Evolutionary conservation across 1,139 yeast genomes (phyloP).

Genomic region (Taiozyma sp.): DNA sequence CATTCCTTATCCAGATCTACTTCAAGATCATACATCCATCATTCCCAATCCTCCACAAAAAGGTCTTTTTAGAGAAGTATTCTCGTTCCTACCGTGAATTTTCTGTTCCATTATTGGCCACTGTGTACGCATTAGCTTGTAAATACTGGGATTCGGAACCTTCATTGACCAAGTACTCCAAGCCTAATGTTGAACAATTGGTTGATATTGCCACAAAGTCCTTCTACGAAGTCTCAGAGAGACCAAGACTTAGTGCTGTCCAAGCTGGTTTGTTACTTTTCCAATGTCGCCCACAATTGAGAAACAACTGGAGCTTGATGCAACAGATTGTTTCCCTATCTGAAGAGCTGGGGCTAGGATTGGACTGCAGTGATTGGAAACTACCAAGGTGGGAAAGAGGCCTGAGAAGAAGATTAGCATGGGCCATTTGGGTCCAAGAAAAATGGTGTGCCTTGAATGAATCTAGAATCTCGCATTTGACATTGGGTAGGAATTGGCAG

Average conservation of each 20-base stretch:
- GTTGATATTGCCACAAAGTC: conserved; percentile 54
- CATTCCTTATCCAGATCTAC: conserved; percentile 62
- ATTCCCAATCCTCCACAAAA: conserved; percentile 72
- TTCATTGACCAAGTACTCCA: conserved; percentile 52
- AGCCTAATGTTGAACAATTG: conserved; percentile 57
- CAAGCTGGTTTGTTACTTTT: conserved; percentile 70
- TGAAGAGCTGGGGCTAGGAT: conserved; percentile 81
- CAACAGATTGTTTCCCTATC: conserved; percentile 84
- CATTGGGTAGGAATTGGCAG: conserved; percentile 63
- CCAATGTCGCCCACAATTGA: conserved; percentile 54
- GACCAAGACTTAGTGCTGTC: conserved; percentile 76
- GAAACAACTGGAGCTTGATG: conserved; percentile 73
- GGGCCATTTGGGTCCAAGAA: conserved; percentile 91
- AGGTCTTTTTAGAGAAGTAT: conserved; percentile 72
- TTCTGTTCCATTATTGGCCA: conserved; percentile 72
- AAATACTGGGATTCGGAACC: conserved; percentile 89
- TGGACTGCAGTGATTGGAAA: conserved; percentile 85
- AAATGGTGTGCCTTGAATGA: conserved; percentile 82
- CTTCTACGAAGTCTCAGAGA: conserved; percentile 54
- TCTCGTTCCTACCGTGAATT: conserved; percentile 73
- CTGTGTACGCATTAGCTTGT: conserved; percentile 68
- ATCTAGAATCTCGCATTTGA: conserved; percentile 73
- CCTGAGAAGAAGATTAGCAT: conserved; percentile 74
- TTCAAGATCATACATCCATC: conserved; percentile 76
- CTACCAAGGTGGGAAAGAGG: conserved; percentile 93